phyloP scores from a whole-genome alignment of 345 rosid species.

The Ceriops tagal region DNA sequence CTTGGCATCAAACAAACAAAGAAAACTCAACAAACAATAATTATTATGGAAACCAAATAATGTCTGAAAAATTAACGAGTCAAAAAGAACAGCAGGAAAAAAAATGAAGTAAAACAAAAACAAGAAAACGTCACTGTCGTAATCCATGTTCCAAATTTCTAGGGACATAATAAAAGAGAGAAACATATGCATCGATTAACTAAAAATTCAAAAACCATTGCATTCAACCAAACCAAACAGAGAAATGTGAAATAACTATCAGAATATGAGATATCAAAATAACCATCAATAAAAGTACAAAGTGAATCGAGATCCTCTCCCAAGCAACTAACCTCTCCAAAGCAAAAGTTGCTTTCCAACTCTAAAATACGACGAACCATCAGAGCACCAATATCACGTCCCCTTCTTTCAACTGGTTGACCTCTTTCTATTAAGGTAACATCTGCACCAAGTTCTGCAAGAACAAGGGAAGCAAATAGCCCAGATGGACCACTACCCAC shows the following conservation, averaged over 20 bases:
- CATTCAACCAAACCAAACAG: neutral
- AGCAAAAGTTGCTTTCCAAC: slow-evolving; percentile 94
- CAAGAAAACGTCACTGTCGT: neutral
- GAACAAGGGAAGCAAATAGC: slow-evolving; percentile 87
- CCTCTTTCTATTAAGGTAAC: slow-evolving; percentile 93
- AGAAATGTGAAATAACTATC: neutral
- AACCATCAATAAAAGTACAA: slow-evolving; percentile 21
- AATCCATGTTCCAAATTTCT: neutral
- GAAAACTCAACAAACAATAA: neutral
- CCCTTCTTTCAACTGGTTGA: slow-evolving; percentile 88
- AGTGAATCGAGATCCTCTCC: slow-evolving; percentile 56
- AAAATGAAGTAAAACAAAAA: neutral
- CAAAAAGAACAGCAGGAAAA: neutral
- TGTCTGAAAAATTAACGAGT: neutral
- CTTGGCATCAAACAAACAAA: slow-evolving; percentile 14
- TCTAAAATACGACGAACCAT: slow-evolving; percentile 71
- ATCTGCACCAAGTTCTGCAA: slow-evolving; percentile 93
- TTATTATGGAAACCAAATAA: neutral
- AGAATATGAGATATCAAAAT: slow-evolving; percentile 15
- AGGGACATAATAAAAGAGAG: neutral
- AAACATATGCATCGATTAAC: neutral
- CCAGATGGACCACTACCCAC: slow-evolving; percentile 97
- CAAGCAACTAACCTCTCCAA: slow-evolving; percentile 96
- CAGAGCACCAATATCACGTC: slow-evolving; percentile 89
- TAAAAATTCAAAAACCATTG: neutral